phyloP scores from a whole-genome alignment of 2,329 filamentous ascomycete species.

The Ciborinia camelliae region DNA sequence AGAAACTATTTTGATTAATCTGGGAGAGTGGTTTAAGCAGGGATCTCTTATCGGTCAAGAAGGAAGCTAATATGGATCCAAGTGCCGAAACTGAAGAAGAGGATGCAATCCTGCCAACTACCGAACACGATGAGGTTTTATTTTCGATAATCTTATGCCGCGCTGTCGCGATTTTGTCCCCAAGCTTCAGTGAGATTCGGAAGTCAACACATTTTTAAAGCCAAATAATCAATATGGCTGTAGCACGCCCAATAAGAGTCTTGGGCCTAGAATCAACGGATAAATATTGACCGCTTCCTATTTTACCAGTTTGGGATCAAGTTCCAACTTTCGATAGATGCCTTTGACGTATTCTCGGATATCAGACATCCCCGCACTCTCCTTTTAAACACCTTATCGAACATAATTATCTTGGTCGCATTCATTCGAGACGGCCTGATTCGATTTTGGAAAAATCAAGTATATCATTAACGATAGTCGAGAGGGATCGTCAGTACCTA shows the following conservation, averaged over 20 bases:
- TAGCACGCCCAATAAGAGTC: constrained; percentile 80
- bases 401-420: too few species aligned
- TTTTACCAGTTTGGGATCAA: constrained; percentile 97
- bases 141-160: constrained; percentile 20
- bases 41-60: too few species aligned
- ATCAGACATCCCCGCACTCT: too few species aligned
- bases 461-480: too few species aligned
- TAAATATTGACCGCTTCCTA: too few species aligned
- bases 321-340: constrained; percentile 92
- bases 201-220: constrained; percentile 20
- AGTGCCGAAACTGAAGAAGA: constrained; percentile 21
- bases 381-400: too few species aligned
- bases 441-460: too few species aligned
- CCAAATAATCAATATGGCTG: constrained; percentile 60
- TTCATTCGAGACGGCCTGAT: too few species aligned
- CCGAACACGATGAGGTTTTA: constrained; percentile 28
- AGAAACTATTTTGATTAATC: too few species aligned
- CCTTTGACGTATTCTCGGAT: constrained; percentile 94
- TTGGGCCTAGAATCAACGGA: too few species aligned
- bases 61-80: constrained; percentile 17
- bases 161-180: constrained; percentile 9
- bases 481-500: too few species aligned
- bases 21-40: too few species aligned
- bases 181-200: constrained; percentile 15
- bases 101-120: constrained; percentile 30